Conservation (phyloP, 768 basidiomycete genomes). For the Lanmaoa pseudosensibilis region DNA sequence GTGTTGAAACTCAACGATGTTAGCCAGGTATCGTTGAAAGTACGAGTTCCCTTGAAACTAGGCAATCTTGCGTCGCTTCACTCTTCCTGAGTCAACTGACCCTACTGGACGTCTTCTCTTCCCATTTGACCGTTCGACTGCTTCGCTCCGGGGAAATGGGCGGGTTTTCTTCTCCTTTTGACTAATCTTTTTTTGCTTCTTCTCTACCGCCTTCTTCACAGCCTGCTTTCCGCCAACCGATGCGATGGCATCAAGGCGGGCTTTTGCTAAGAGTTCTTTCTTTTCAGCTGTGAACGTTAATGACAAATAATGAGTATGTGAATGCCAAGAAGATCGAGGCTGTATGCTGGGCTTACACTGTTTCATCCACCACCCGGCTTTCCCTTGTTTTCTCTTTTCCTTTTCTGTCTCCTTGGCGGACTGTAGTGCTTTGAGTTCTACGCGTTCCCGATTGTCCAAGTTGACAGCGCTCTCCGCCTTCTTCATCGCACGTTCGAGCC, state of each 20-base stretch:
- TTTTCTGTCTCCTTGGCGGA: conserved; percentile 46
- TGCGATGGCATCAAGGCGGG: conserved; percentile 78
- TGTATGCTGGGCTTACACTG: conserved; percentile 49
- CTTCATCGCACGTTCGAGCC: conserved; percentile 73
- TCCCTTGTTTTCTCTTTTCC: conserved; percentile 70
- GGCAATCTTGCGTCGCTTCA: conserved; percentile 26
- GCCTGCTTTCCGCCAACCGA: conserved; percentile 74
- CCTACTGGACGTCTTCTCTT: conserved; percentile 18
- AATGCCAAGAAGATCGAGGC: neutral
- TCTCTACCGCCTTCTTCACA: conserved; percentile 85
- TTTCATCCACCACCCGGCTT: conserved; percentile 86
- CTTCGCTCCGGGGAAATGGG: conserved; percentile 50
- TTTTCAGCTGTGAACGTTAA: conserved; percentile 59
- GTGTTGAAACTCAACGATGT: neutral
- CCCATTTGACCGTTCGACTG: conserved; percentile 7
- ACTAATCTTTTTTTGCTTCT: conserved; percentile 81
- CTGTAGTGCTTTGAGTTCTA: conserved; percentile 68
- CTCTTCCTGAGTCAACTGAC: conserved; percentile 6
- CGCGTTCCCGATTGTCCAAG: conserved; percentile 61
- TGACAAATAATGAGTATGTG: neutral
- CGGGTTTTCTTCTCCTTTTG: conserved; percentile 89
- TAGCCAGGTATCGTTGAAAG: neutral
- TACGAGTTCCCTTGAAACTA: conserved; percentile 3
- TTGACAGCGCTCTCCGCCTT: conserved; percentile 77
- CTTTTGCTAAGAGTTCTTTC: conserved; percentile 68